These are phyloP conservation scores for Komagataella phaffii DNA, from an alignment of 805 yeast genomes.

Conservation along the genomic window DNA sequence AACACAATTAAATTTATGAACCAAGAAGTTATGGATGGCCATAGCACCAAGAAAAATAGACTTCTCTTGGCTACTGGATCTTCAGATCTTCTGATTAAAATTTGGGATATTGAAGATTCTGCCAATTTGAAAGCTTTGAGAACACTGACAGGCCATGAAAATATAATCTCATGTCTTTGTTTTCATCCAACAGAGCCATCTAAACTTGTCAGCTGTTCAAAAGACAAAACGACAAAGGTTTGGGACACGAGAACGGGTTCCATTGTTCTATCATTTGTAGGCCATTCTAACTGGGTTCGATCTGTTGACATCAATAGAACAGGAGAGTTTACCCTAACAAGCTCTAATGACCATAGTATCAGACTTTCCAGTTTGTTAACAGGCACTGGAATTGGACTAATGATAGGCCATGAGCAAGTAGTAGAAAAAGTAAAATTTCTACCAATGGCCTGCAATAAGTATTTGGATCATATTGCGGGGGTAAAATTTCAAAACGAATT, in stretches of 20 bases:
- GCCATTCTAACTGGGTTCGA: constrained; percentile 87
- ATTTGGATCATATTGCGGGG: constrained; percentile 28
- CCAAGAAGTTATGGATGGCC: constrained; percentile 12
- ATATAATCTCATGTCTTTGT: constrained; percentile 55
- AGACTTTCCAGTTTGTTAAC: constrained; percentile 47
- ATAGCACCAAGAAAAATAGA: constrained; percentile 6
- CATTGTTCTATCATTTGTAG: constrained; percentile 50
- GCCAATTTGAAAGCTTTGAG: constrained; percentile 24
- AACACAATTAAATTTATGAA: constrained; percentile 47
- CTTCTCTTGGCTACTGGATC: constrained; percentile 35
- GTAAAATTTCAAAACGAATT: not conserved
- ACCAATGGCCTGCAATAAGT: constrained; percentile 34
- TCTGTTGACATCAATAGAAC: constrained; percentile 33
- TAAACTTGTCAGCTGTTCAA: constrained; percentile 43
- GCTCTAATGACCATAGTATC: constrained; percentile 68
- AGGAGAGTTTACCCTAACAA: constrained; percentile 52
- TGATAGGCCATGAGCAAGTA: constrained; percentile 75
- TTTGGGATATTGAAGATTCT: constrained; percentile 42
- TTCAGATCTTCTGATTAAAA: constrained; percentile 39
- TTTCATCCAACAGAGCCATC: constrained; percentile 34
- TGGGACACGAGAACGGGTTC: constrained; percentile 65
- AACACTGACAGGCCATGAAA: constrained; percentile 77
- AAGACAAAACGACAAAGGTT: constrained; percentile 45
- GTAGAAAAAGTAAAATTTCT: constrained; percentile 61
- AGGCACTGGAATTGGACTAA: constrained; percentile 53